Conservation (phyloP, 208 protist species). For the Naegleria lovaniensis region DNA sequence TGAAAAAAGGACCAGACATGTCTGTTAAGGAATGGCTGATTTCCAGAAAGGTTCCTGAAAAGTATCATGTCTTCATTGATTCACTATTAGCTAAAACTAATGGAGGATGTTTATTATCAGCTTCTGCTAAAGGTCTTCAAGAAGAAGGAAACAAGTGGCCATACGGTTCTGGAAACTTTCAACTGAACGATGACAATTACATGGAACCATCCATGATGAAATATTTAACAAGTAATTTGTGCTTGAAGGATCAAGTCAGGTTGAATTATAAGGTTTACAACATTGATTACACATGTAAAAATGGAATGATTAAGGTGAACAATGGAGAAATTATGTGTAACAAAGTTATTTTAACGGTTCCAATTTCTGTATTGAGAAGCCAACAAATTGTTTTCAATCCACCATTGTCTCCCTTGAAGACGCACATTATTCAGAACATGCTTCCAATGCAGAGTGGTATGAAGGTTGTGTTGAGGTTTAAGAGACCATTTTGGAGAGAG, state of each 20-base stretch:
- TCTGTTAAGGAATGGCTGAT: not conserved
- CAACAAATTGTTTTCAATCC: not conserved
- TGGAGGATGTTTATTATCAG: not conserved
- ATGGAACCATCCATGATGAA: not conserved
- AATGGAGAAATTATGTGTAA: not conserved
- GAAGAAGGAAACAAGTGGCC: not conserved
- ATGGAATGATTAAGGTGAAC: not conserved
- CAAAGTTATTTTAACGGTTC: not conserved
- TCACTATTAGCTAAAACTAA: not conserved
- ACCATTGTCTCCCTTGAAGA: not conserved
- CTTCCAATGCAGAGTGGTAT: not conserved
- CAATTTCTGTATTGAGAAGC: not conserved
- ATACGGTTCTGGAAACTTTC: not conserved
- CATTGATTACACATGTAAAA: not conserved
- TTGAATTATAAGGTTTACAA: not conserved
- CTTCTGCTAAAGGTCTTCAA: not conserved
- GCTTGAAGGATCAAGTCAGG: not conserved
- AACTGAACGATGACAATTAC: not conserved
- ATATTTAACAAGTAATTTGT: not conserved
- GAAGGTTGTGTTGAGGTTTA: not conserved
- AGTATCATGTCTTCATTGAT: not conserved
- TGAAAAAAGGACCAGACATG: not conserved
- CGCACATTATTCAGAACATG: slow-evolving; percentile 5
- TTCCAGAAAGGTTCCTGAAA: not conserved
- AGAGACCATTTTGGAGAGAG: slow-evolving; percentile 12